phyloP scores from a whole-genome alignment of 1,139 yeast species.

The Suhomyces wounanorum region DNA sequence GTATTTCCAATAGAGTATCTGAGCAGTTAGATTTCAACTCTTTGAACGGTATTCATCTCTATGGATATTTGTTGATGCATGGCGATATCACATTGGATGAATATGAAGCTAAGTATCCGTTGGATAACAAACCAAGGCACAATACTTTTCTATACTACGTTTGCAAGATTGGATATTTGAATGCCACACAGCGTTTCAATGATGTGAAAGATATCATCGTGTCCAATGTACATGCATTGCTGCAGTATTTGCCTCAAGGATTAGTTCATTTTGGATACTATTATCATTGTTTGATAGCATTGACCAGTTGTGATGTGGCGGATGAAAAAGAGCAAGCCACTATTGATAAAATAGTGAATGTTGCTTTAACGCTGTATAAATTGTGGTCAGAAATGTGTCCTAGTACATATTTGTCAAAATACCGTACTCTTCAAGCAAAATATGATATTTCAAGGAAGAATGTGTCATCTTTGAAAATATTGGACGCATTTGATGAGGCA shows the following conservation, averaged over 20 bases:
- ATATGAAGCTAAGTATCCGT: constrained; percentile 13
- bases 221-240: constrained; percentile 18
- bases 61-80: constrained; percentile 16
- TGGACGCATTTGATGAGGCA: constrained; percentile 52
- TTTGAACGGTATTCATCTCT: constrained; percentile 14
- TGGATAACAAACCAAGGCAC: constrained; percentile 8
- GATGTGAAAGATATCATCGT: constrained; percentile 26
- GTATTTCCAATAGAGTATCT: not conserved
- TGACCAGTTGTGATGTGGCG: constrained; percentile 12
- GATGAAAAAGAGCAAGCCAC: constrained; percentile 8
- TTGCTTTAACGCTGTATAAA: constrained; percentile 25
- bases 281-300: constrained; percentile 20
- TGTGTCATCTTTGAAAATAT: constrained; percentile 33
- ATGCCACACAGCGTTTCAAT: constrained; percentile 21
- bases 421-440: constrained; percentile 37
- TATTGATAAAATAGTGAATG: constrained; percentile 14
- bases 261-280: constrained; percentile 29
- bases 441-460: constrained; percentile 19
- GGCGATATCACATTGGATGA: constrained; percentile 22
- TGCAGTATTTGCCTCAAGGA: constrained; percentile 25
- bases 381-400: constrained; percentile 41
- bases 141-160: constrained; percentile 9
- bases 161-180: constrained; percentile 12
- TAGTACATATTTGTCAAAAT: constrained; percentile 37
- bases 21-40: constrained; percentile 4